Evolutionary conservation across 345 rosid genomes (phyloP), one percentile per base, ranked within the genome.

Genomic region (Eucalyptus curtisii): DNA sequence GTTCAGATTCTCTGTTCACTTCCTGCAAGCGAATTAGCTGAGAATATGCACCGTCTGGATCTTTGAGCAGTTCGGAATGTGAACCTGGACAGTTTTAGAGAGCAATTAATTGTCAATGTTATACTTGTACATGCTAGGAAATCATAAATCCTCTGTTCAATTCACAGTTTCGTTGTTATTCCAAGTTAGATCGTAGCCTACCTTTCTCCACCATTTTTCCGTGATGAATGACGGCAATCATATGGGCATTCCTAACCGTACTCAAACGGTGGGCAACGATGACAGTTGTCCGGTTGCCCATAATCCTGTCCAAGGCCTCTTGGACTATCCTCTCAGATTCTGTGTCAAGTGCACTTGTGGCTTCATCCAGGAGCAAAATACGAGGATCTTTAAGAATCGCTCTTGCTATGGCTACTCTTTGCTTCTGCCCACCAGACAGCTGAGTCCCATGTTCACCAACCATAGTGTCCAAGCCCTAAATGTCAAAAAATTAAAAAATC

Each of bases 31-130:
- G 95, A 81, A 95, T 93, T 31, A 97, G 96, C 90, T 95, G 98
- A 87, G 99, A 93, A 89, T 95, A 96, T 15, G 98, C 97, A 90
- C 99, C 97, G 15, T 93, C 94, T 8, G 96, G 95, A 91, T 97
- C 97, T 89, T 61, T 40, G n/a, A 95, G 86, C 59, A 96, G 93
- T 88, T 95, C 95, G 4, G 92, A 89, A 89, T 97, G 99, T 37
- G 96, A 92, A 30, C 98, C 96, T 95, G 90, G 85, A 71, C 45
- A 71, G 44, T 71, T 10, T 71, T 2, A 33, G 81, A 71, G 59
- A 16, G 61, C 14, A 57, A 31, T 86, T 31, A 33, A 37, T 71
- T 10, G 42, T 68, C 44, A 33, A 64, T 19, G 44, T 17, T 17
- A 71, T 37, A 71, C 45, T 37, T 33, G 81, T 71, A 33, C 81